Evolutionary conservation across 2,329 filamentous ascomycete genomes (phyloP), one percentile per base, ranked within the genome.

Genomic region (Pestalotiopsis sp.): DNA sequence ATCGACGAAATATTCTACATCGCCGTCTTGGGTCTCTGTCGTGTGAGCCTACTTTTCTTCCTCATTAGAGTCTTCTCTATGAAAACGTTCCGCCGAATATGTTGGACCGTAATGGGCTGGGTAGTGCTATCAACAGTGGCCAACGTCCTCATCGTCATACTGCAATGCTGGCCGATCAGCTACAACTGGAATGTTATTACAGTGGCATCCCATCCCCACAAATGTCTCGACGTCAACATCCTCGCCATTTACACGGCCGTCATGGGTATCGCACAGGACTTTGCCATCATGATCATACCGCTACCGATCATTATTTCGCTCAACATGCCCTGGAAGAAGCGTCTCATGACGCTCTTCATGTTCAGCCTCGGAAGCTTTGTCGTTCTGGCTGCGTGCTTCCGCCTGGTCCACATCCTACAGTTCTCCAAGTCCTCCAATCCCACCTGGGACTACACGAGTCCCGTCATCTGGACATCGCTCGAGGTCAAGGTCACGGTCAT

Each of bases 21-120:
- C 14, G 45, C 38, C 76, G 57, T 69, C 20, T 58, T 79, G 38
- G 72, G 74, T n/a, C 69, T 79, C 20, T 76, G 77, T n/a, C 79
- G 81, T 67, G 67, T 80, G 13, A 75, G 79, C 27, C 56, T 71
- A 14, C 67, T 71, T n/a, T 39, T 69, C 45, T 71, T 71, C 52
- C 65, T 70, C 45, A 56, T 68, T 7, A 65, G 68, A 7, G 63
- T 70, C 64, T 71, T 71, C 27, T n/a, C 66, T 27, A n/a, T 58
- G 12, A n/a, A 14, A 20, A 61, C 69, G 58, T 71, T 71, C 23
- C 62, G 39, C n/a, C 56, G 17, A 25, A 52, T 66, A 12, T 67
- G 67, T 17, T 65, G 61, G 41, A 62, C 68, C 3, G 56, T 69
- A 14, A 70, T 68, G n/a, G 45, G 13, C 4, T 70, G 68, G 69